Base-by-base conservation (phyloP, 805 yeast genomes). In the Kurtzmaniella cleridarum region DNA sequence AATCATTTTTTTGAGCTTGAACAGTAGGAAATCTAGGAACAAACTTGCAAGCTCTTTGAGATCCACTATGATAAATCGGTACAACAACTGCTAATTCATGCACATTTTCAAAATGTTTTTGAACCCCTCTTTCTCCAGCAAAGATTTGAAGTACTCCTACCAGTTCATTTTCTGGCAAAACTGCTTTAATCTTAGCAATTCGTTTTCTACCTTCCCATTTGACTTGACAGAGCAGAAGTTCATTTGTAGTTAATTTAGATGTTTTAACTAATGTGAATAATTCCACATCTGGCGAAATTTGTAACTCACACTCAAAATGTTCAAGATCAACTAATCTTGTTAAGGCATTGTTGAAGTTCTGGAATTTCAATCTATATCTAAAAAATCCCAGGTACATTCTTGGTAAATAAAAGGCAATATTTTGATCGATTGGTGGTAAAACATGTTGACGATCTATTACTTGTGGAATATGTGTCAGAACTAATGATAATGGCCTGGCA, bases 401-500 rank as follows among this genome's bases (percentile, higher is more conserved):
- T 0, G 98, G 98, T 35, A 91, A 66, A 34, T 88, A 78, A 42
- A 87, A 71, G 12, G 93, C 90, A 16, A 83, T 77, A 46, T 78
- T 72, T 27, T 84, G 83, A 44, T 86, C 90, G 44, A 91, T 65
- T 2, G 95, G 86, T 3, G 97, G 98, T 24, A 77, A 72, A 15
- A 91, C 76, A 61, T 86, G 96, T 59, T 93, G 98, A 46, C 85
- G 82, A 43, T 78, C 82, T 32, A 78, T 78, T 41, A 79, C 79
- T 13, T 79, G 71, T 11, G 98, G 98, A 34, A 88, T 79, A 59
- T 93, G 98, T 0, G 97, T 84, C 45, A 82, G 83, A 12, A 93
- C 76, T 31, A 88, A 55, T 41, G 79, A 76, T 39, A 80, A 61
- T 1, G 98, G 98, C 47, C 81, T 78, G 2, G 84, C 67, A 43